These are phyloP conservation scores for Cyclostephanos tholiformis DNA, from an alignment of 108 stramenopile genomes.

Conservation along the genomic window DNA sequence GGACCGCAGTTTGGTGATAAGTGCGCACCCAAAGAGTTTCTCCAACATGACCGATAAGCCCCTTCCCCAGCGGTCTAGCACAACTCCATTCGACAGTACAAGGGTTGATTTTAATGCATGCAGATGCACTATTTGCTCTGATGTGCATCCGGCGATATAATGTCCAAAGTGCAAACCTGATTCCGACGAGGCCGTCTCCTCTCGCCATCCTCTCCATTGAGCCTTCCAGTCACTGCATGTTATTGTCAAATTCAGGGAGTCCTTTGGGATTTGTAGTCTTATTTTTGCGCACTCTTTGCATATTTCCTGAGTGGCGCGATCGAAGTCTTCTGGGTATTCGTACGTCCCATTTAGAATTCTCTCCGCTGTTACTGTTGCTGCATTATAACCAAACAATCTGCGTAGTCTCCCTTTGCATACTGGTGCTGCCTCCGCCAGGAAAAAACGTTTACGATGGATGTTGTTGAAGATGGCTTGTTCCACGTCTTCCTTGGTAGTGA, in stretches of 20 bases:
- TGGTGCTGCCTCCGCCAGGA: too few relatives aligned
- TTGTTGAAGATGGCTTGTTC: conserved; percentile 4
- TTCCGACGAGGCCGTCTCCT: conserved; percentile 11
- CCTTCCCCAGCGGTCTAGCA: background rate
- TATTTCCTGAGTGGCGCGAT: background rate
- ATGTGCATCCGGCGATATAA: background rate
- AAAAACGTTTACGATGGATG: too few relatives aligned
- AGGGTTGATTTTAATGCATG: background rate
- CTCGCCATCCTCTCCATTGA: background rate
- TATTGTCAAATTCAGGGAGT: background rate
- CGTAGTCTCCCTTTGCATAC: background rate
- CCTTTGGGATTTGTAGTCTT: background rate
- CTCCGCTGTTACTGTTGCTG: background rate
- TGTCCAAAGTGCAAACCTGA: conserved; percentile 8
- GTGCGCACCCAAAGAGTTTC: too few relatives aligned
- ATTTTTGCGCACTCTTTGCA: background rate
- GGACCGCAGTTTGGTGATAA: too few relatives aligned
- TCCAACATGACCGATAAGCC: background rate
- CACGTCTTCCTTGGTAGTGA: background rate
- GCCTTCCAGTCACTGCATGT: background rate
- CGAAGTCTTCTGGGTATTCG: too few relatives aligned
- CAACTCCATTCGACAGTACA: background rate
- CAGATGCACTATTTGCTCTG: background rate
- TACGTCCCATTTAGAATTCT: too few relatives aligned
- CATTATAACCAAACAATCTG: conserved; percentile 9